These are phyloP conservation scores for Geranium brycei DNA, from an alignment of 345 rosid genomes.

Conservation along the genomic window DNA sequence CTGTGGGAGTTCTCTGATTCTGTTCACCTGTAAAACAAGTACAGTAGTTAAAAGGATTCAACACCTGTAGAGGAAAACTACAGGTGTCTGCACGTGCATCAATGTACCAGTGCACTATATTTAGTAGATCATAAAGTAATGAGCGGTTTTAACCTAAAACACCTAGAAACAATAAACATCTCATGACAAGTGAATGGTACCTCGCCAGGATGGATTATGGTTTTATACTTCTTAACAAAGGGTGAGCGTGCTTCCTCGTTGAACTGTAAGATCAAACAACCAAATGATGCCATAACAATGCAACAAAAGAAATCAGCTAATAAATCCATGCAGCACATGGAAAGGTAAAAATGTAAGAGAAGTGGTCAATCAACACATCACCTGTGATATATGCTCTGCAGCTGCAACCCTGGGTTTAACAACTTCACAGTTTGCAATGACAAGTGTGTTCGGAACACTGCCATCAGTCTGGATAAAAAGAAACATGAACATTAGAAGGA, in stretches of 20 bases:
- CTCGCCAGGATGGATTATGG: constrained; percentile 68
- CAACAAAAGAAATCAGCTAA: background rate
- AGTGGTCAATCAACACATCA: constrained; percentile 4
- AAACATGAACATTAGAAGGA: constrained; percentile 7
- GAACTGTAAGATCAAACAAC: constrained; percentile 27
- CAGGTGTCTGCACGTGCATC: no score
- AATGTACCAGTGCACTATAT: background rate
- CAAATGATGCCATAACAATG: background rate
- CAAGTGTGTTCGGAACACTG: constrained; percentile 77
- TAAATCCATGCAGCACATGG: background rate
- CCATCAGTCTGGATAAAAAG: constrained; percentile 52
- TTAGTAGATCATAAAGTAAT: background rate
- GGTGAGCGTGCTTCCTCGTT: constrained; percentile 64
- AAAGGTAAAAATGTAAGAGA: background rate
- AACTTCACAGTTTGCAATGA: constrained; percentile 70
- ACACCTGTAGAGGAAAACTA: no score
- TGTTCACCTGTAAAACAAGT: constrained; percentile 33
- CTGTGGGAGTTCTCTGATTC: constrained; percentile 60
- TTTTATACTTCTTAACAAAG: constrained; percentile 49
- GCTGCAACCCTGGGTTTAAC: constrained; percentile 85
- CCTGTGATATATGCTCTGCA: constrained; percentile 83
- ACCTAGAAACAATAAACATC: background rate
- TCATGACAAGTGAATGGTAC: constrained; percentile 11
- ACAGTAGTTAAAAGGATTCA: background rate
- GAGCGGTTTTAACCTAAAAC: no score